A percentile compares a stretch with the other conserved stretches of the same genome.
Evolutionary conservation across 2,329 filamentous ascomycete genomes (phyloP).

Genomic region (Pyrenophora tritici-repentis): DNA sequence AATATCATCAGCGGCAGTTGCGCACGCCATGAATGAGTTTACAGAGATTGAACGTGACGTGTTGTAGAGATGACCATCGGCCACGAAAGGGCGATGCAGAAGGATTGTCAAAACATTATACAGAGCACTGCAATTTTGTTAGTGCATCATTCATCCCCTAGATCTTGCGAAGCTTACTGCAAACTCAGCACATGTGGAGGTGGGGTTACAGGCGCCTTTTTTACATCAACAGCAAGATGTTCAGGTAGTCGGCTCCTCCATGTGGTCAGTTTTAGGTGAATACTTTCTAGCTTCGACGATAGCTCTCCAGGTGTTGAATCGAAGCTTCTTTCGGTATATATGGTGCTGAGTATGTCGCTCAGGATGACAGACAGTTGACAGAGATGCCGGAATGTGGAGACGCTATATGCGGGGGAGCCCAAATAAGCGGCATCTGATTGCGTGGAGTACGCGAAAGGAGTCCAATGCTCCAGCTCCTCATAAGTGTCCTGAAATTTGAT

Average conservation of each 20-base stretch:
- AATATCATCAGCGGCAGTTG: conserved; percentile 54
- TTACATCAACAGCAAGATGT: conserved; percentile 50
- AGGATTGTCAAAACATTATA: conserved; percentile 60
- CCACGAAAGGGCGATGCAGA: conserved; percentile 59
- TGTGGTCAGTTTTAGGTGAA: conserved; percentile 50
- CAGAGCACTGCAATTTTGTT: conserved; percentile 41
- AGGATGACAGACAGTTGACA: conserved; percentile 54
- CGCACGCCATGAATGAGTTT: conserved; percentile 53
- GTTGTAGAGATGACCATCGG: conserved; percentile 55
- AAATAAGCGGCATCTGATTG: conserved; percentile 36
- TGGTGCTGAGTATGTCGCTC: conserved; percentile 48
- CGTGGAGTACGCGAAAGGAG: conserved; percentile 50
- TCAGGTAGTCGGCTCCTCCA: conserved; percentile 52
- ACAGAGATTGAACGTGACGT: conserved; percentile 49
- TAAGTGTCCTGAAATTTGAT: conserved; percentile 56
- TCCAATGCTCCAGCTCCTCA: conserved; percentile 60
- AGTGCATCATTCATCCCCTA: neutral
- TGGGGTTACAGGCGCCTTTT: conserved; percentile 29
- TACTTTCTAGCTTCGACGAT: conserved; percentile 41
- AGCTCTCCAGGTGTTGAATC: conserved; percentile 45
- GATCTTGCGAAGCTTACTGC: conserved; percentile 19
- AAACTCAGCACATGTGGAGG: conserved; percentile 46
- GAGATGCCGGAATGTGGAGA: conserved; percentile 51
- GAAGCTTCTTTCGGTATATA: conserved; percentile 49
- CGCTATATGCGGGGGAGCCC: conserved; percentile 48